A percentile compares a stretch with the other conserved stretches of the same genome.
These are phyloP conservation scores for Chrysoporthe cubensis DNA, from an alignment of 2,329 filamentous ascomycete species.

Conservation along the genomic window DNA sequence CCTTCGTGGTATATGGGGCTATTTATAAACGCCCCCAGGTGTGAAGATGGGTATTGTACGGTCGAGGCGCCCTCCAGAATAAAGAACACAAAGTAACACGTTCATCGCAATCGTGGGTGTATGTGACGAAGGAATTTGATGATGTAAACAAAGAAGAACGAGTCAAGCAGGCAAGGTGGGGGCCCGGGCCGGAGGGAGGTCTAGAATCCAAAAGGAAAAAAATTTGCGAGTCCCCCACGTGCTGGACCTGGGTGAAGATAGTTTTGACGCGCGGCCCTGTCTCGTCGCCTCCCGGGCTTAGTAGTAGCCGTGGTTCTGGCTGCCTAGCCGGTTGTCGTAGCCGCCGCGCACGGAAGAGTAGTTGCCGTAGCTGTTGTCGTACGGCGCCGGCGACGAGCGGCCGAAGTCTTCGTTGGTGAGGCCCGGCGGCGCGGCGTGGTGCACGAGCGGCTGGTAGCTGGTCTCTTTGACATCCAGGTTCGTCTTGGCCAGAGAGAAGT, in stretches of 20 bases:
- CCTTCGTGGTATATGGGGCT: constrained; percentile 22
- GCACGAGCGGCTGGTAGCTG: constrained; percentile 38
- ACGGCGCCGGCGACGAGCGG: constrained; percentile 22
- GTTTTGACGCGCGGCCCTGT: not conserved
- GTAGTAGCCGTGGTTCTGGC: constrained; percentile 18
- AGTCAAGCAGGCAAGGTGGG: constrained; percentile 5
- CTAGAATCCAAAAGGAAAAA: not conserved
- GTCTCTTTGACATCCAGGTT: constrained; percentile 40
- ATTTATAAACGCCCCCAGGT: not conserved
- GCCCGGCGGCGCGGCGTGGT: constrained; percentile 46
- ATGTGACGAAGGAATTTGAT: constrained; percentile 23
- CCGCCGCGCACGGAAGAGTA: constrained; percentile 16
- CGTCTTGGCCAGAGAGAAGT: constrained; percentile 49
- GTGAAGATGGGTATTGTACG: not conserved
- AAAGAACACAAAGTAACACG: constrained; percentile 23
- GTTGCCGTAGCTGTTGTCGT: constrained; percentile 16
- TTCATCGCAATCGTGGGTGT: constrained; percentile 29
- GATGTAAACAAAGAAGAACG: constrained; percentile 27
- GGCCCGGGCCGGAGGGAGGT: not conserved
- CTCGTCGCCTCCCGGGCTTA: not conserved
- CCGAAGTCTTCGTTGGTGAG: constrained; percentile 23
- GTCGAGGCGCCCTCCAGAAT: not conserved
- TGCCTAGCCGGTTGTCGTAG: constrained; percentile 18
- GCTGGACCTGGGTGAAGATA: not conserved
- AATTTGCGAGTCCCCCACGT: not conserved